These are phyloP conservation scores for Lentinula aciculospora DNA, from an alignment of 768 basidiomycete genomes.

Conservation along the genomic window DNA sequence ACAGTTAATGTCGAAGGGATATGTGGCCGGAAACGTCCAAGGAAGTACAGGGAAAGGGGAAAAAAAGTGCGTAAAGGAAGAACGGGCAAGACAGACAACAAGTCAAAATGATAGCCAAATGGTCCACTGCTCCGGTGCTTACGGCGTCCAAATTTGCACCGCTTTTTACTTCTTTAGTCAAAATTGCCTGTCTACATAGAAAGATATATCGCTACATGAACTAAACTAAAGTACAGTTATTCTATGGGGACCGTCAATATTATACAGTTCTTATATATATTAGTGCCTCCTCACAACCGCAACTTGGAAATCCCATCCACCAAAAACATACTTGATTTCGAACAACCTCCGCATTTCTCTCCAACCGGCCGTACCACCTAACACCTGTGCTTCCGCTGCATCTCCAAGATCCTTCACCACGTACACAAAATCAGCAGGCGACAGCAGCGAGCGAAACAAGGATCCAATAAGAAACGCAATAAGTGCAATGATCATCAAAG, in stretches of 20 bases:
- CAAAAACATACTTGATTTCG: conserved; percentile 75
- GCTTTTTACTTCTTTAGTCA: not conserved
- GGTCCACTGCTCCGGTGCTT: conserved; percentile 4
- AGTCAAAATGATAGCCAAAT: conserved; percentile 3
- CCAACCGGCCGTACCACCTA: conserved; percentile 37
- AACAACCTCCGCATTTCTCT: conserved; percentile 78
- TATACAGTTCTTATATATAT: conserved; percentile 12
- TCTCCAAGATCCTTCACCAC: conserved; percentile 56
- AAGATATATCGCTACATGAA: not conserved
- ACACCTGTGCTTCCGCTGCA: conserved; percentile 36
- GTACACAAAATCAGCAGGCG: conserved; percentile 88
- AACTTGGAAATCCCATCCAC: conserved; percentile 86
- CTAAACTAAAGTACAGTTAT: not conserved
- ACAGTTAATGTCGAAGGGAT: not conserved
- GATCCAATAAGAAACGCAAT: conserved; percentile 92
- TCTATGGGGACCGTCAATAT: conserved; percentile 1
- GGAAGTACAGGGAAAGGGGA: not conserved
- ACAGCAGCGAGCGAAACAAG: conserved; percentile 79
- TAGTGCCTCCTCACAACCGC: conserved; percentile 75
- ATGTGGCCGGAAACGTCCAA: not conserved
- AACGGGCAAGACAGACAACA: conserved; percentile 1
- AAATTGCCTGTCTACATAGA: not conserved
- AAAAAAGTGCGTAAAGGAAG: not conserved
- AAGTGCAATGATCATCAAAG: conserved; percentile 71
- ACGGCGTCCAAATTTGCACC: conserved; percentile 6